phyloP scores from a whole-genome alignment of 257 asterid genomes.

The Eustoma russellianum region DNA sequence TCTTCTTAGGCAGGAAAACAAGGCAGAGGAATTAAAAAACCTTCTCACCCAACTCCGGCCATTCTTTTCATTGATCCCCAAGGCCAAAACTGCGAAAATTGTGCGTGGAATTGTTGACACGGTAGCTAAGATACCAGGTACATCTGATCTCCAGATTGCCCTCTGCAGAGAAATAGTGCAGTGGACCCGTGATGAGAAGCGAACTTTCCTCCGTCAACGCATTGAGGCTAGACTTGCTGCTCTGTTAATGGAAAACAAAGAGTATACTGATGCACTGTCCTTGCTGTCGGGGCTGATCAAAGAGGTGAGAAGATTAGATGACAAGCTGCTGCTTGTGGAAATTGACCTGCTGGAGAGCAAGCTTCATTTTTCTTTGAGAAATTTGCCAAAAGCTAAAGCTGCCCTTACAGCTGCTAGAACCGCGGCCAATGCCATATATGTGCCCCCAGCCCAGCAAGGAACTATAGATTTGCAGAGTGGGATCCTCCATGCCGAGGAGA shows the following conservation, averaged over 20 bases:
- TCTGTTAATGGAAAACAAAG: constrained; percentile 37
- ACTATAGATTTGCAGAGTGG: constrained; percentile 40
- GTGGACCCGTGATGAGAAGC: constrained; percentile 39
- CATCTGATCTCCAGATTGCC: constrained; percentile 33
- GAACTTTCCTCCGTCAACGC: constrained; percentile 43
- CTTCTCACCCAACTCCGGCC: constrained; percentile 8
- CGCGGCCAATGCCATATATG: constrained; percentile 39
- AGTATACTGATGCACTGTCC: constrained; percentile 34
- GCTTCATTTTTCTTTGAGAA: constrained; percentile 37
- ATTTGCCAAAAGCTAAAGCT: constrained; percentile 40
- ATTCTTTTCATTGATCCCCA: constrained; percentile 32
- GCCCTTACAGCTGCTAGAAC: constrained; percentile 42
- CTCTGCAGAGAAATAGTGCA: constrained; percentile 39
- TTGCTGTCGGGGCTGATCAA: constrained; percentile 33
- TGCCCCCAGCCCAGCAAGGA: constrained; percentile 44
- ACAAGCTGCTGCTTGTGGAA: constrained; percentile 39
- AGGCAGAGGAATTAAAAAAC: constrained; percentile 10
- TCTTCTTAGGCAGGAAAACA: constrained; percentile 21
- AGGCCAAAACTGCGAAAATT: constrained; percentile 41
- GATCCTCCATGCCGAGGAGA: constrained; percentile 42
- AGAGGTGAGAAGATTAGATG: constrained; percentile 40
- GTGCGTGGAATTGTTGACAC: constrained; percentile 35
- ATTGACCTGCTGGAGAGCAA: constrained; percentile 41
- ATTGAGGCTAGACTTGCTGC: constrained; percentile 38
- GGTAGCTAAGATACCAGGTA: constrained; percentile 35